Base-by-base conservation (phyloP, 352 stramenopile genomes). In the Globisporangium orthogonon region DNA sequence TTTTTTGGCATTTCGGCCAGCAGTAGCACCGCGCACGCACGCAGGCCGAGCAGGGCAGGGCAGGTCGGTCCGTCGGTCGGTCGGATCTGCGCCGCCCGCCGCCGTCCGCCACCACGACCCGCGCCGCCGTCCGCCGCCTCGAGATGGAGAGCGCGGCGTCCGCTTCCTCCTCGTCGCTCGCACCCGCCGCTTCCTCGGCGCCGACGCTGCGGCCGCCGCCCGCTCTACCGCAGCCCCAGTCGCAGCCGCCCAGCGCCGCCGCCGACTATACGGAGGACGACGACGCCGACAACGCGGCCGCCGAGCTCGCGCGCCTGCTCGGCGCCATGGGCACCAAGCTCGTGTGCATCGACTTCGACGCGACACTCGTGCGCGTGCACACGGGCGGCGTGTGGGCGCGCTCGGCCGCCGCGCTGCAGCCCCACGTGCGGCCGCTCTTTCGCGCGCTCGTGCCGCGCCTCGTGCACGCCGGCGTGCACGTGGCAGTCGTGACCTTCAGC, bases 291-390 rank as follows among this genome's bases (percentile, higher is more conserved):
- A 40, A 44, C 48, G 51, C 3, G 29, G 60, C 63, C 4, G 43
- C 28, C 29, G 74, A 88, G 58, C 82, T 80, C 44, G 70, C 71
- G 3, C 48, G 37, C 1, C 64, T 62, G 6, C 67, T 93, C 37
- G 54, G 64, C 9, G 67, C 66, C 10, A 65, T 60, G 1, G 73
- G 77, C 30, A 67, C 68, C 15, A 86, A 77, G 40, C 75, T 94
- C 50, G 78, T 94, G 33, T 91, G 81, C 53, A 87, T 94, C 61
- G 84, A 94, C 66, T 91, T 94, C 57, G 84, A 94, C 55, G 73
- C 82, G 48, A 94, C 84, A 37, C 86, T 94, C 54, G 74, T 94
- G 51, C 60, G 62, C 52, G 69, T 94, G 18, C 84, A 94, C 70
- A 94, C 84, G 9, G 73, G 78, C 48, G 84, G 82, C 44, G 46